Base-by-base conservation (phyloP, 148 eudicot species). In the Amaranthus cruentus region DNA sequence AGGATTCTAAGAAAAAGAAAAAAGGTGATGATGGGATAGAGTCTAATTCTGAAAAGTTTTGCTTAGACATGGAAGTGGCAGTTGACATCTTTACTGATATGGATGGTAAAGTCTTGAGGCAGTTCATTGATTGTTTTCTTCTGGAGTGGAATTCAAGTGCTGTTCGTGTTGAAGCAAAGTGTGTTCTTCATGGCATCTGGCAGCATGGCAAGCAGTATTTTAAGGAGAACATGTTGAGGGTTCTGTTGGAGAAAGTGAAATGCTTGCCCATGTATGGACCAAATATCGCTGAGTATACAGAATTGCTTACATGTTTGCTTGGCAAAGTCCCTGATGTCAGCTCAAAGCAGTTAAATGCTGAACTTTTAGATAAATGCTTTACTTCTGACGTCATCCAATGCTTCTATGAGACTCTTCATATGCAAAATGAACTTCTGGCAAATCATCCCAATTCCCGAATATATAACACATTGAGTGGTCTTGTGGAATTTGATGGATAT, bases 401-500 rank as follows among this genome's bases (percentile, higher is more conserved):
- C 89, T 84, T 92, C 51, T 90, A 85, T 77, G 96, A 90, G 79
- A 92, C 99, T 55, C 95, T 96, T 75, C 96, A 90, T 78, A 74
- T 85, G 47, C 97, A 96, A 77, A 96, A 96, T 83, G 99, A 92
- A 74, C 92, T 96, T 46, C 79, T 96, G 82, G 99, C 99, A 63
- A 96, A 96, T 81, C 99, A 96, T 82, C 99, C 99, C 1, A 96
- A 96, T 79, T 92, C 99, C 38, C 95, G 96, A 51, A 96, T 96
- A 79, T 96, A 96, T 81, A 96, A 89, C 80, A 92, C 97, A 60
- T 81, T 96, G 83, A 90, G 97, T 82, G 90, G 95, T 73, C 96
- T 96, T 84, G 99, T 96, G 70, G 99, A 96, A 77, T 96, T 96
- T 85, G 99, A 96, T 83, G 99, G 99, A 58, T 96, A 92, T 75